These are phyloP conservation scores for Boechera retrofracta DNA, from an alignment of 345 rosid genomes.

Conservation along the genomic window DNA sequence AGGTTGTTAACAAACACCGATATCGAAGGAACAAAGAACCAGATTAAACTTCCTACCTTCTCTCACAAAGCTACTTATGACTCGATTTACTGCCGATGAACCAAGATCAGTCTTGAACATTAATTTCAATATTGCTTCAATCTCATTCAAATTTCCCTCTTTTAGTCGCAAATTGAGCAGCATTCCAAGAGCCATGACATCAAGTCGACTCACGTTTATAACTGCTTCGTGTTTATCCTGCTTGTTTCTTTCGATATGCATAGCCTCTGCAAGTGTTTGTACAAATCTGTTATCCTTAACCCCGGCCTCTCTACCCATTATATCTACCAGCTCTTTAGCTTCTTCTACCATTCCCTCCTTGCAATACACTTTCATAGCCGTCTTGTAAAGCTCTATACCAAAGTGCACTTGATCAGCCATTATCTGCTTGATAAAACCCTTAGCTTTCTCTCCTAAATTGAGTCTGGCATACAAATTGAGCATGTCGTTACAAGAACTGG, in stretches of 20 bases:
- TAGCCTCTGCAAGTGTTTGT: slow-evolving; percentile 56
- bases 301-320: slow-evolving; percentile 50
- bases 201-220: slow-evolving; percentile 45
- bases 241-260: slow-evolving; percentile 41
- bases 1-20: slow-evolving; percentile 13
- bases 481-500: slow-evolving; percentile 81
- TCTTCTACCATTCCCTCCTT: slow-evolving; percentile 68
- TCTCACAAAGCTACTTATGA: slow-evolving; percentile 55
- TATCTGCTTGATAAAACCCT: slow-evolving; percentile 61
- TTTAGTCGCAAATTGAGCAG: slow-evolving; percentile 57
- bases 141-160: slow-evolving; percentile 45
- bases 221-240: slow-evolving; percentile 39
- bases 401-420: slow-evolving; percentile 56
- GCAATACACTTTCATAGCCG: slow-evolving; percentile 60
- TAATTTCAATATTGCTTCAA: slow-evolving; percentile 54
- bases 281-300: slow-evolving; percentile 58
- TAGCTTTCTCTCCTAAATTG: slow-evolving; percentile 60
- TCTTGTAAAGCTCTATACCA: slow-evolving; percentile 65
- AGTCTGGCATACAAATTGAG: slow-evolving; percentile 63
- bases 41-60: slow-evolving; percentile 52
- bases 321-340: slow-evolving; percentile 54
- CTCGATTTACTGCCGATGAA: slow-evolving; percentile 55
- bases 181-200: slow-evolving; percentile 61
- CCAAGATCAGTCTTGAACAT: slow-evolving; percentile 60
- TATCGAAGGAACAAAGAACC: neutral